phyloP scores from a whole-genome alignment of 2,329 filamentous ascomycete genomes.

The Stenocarpella maydis region DNA sequence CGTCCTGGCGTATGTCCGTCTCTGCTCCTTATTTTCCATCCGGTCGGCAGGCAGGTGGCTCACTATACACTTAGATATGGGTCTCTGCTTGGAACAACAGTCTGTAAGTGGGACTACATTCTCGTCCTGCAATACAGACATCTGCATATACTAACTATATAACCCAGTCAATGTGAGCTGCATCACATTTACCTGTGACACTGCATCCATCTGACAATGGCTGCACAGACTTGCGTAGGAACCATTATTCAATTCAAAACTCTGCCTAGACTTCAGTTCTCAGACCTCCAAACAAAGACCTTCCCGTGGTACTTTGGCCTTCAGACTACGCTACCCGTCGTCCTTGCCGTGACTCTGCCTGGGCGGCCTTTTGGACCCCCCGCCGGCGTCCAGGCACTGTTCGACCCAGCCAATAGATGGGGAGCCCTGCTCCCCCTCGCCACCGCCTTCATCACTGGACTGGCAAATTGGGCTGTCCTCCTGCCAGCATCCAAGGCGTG shows the following conservation, averaged over 20 bases:
- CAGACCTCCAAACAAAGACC: conserved; percentile 77
- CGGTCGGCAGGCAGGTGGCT: background rate
- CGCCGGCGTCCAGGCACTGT: conserved; percentile 61
- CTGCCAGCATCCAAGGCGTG: conserved; percentile 78
- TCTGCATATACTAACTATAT: background rate
- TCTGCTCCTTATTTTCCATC: background rate
- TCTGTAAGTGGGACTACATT: conserved; percentile 72
- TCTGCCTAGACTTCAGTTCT: conserved; percentile 82
- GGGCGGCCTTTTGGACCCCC: conserved; percentile 58
- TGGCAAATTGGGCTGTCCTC: conserved; percentile 75
- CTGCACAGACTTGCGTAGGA: conserved; percentile 72
- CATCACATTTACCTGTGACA: background rate
- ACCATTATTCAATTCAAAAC: conserved; percentile 79
- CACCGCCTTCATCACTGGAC: conserved; percentile 73
- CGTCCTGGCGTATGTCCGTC: conserved; percentile 68
- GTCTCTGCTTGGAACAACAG: conserved; percentile 82
- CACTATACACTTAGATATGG: conserved; percentile 71
- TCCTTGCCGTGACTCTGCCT: conserved; percentile 83
- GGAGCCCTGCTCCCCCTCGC: conserved; percentile 73
- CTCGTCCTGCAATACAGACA: background rate
- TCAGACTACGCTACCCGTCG: conserved; percentile 76
- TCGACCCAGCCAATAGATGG: conserved; percentile 68
- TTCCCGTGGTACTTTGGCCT: conserved; percentile 91
- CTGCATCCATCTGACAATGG: conserved; percentile 31
- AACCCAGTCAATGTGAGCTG: conserved; percentile 31